These are phyloP conservation scores for Neurospora tetraspora DNA, from an alignment of 495 filamentous ascomycete genomes.

Conservation along the genomic window DNA sequence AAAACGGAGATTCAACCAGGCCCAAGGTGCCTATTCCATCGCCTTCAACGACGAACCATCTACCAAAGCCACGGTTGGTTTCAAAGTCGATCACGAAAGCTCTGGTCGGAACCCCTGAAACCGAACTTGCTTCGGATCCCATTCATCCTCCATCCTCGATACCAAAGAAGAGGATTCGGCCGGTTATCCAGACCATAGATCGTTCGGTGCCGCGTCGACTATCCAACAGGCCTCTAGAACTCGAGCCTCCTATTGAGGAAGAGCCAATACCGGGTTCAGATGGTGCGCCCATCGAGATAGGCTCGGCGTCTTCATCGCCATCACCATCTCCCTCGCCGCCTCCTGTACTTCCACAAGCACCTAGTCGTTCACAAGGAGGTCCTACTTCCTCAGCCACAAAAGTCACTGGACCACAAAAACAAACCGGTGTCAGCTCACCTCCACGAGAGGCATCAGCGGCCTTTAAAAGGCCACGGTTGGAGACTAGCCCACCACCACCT, in stretches of 20 bases:
- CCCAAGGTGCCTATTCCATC: neutral
- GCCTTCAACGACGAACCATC: neutral
- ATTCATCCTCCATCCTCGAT: neutral
- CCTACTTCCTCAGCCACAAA: neutral
- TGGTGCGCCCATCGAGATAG: neutral
- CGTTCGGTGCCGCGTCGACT: neutral
- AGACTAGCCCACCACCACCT: neutral
- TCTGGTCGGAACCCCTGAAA: neutral
- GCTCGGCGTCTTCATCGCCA: neutral
- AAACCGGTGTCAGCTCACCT: neutral
- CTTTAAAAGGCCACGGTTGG: neutral
- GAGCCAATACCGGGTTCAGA: neutral
- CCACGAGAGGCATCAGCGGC: neutral
- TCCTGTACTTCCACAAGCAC: neutral
- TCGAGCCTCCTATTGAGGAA: neutral
- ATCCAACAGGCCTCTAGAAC: neutral
- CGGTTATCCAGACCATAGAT: neutral
- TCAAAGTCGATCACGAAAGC: neutral
- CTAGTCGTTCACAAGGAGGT: neutral
- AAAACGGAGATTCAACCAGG: neutral
- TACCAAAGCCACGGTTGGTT: neutral
- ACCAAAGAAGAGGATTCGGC: neutral
- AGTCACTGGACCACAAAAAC: neutral
- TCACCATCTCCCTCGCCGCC: neutral
- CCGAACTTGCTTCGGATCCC: neutral